A percentile compares a stretch with the other conserved stretches of the same genome.
Evolutionary conservation across 352 stramenopile species (phyloP).

Genomic region (Pythium monospermum): DNA sequence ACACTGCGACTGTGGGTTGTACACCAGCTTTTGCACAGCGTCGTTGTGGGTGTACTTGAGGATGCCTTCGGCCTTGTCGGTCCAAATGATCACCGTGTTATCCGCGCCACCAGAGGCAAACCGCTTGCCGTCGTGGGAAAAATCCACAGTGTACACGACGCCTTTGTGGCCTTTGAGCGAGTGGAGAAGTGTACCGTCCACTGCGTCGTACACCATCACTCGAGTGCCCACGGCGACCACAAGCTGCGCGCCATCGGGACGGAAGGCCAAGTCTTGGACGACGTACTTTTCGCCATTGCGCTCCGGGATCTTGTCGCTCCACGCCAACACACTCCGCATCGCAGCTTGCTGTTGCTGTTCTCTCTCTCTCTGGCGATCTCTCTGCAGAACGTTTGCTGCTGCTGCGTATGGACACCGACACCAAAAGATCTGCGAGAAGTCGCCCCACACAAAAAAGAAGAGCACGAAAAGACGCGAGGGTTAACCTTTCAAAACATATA

Average conservation of each 20-base stretch:
- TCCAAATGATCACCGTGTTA: conserved; percentile 97
- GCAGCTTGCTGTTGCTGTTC: too few relatives aligned
- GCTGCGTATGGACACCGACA: too few relatives aligned
- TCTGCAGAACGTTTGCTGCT: too few relatives aligned
- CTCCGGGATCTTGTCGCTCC: conserved; percentile 85
- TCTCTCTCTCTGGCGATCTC: not conserved
- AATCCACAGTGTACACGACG: conserved; percentile 92
- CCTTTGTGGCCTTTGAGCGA: conserved; percentile 90
- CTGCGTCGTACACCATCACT: conserved; percentile 91
- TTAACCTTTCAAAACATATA: too few relatives aligned
- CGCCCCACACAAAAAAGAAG: conserved; percentile 6
- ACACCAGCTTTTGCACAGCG: conserved; percentile 89
- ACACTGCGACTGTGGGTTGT: conserved; percentile 90
- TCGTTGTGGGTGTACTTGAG: conserved; percentile 97
- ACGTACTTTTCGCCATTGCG: conserved; percentile 83
- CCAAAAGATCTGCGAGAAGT: too few relatives aligned
- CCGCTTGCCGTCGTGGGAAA: conserved; percentile 85
- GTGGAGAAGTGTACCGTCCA: conserved; percentile 86
- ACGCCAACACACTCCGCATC: conserved; percentile 78
- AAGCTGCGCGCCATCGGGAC: conserved; percentile 83
- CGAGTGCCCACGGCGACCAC: conserved; percentile 89
- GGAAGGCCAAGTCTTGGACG: conserved; percentile 89
- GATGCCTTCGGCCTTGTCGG: conserved; percentile 89
- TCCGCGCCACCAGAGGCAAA: conserved; percentile 92
- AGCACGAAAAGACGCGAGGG: conserved; percentile 47